Base-by-base conservation (phyloP, 2,329 filamentous ascomycete genomes). In the Aspergillus spinulosporus region DNA sequence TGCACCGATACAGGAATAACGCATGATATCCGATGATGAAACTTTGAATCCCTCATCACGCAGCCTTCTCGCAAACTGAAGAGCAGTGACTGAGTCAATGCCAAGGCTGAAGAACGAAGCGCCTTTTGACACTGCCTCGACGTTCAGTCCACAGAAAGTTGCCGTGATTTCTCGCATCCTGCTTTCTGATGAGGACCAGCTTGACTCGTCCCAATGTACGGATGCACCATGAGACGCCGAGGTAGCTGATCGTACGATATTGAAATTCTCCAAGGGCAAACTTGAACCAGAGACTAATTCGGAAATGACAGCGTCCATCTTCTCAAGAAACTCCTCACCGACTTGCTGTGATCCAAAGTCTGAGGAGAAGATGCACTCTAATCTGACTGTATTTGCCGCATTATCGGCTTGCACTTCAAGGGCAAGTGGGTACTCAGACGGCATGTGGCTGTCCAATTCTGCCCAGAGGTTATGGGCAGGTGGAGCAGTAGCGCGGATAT, bases 11-110 rank as follows among this genome's bases (percentile, higher is more conserved):
- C 68, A 68, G 5, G 70, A 62, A 52, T 68, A 68, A 5, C 70
- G 66, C 63, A 75, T 68, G 3, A 74, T 62, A 57, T 73, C 71
- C 5, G 72, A 66, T 5, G 71, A 72, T 1, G 71, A 69, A 14
- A 66, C 64, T 5, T 60, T 50, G 29, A 73, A 46, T 1, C 62
- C 64, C 3, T 54, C 26, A 31, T 68, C 61, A 5, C 72, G 68
- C 0, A 74, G 61, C 31, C 64, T 63, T 36, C 65, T 63, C 5
- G 71, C 65, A 49, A 73, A 72, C 21, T 67, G 66, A 31, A 72
- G 72, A 5, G 70, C 67, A 3, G 64, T 68, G 14, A 72, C 66
- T 0, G 68, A 72, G 52, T 72, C 69, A 39, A 72, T 66, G 4
- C 69, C 69, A 2, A 71, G 62, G 31, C 65, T 64, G 6, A 72